Evolutionary conservation across 208 protist genomes (phyloP).

Genomic region (Trypanosoma platydactyli): DNA sequence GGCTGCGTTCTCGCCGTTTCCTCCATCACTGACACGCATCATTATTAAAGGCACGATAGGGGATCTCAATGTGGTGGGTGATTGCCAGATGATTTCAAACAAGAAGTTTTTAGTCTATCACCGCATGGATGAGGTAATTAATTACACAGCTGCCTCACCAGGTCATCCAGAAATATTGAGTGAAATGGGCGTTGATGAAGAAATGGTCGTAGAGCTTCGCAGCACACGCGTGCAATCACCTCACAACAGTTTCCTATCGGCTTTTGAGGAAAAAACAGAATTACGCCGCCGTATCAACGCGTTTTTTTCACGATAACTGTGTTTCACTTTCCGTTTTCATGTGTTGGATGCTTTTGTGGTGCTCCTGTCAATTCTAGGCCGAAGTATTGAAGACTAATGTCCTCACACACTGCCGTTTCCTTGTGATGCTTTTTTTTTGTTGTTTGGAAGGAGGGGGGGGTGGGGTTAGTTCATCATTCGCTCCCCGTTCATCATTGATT

Average conservation of each 20-base stretch:
- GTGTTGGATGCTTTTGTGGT: conserved; percentile 2
- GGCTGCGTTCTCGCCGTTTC: conserved; percentile 57
- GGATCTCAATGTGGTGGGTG: conserved; percentile 51
- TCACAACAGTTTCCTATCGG: conserved; percentile 32
- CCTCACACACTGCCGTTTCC: too few relatives aligned
- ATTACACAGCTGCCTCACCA: conserved; percentile 44
- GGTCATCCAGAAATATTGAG: conserved; percentile 23
- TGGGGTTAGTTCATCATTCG: too few relatives aligned
- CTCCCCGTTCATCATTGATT: too few relatives aligned
- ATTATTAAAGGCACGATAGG: conserved; percentile 49
- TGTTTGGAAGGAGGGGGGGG: too few relatives aligned
- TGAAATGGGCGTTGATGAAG: conserved; percentile 18
- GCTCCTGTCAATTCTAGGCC: too few relatives aligned
- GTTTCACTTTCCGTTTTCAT: neutral
- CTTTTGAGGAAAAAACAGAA: conserved; percentile 23
- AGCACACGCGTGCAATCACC: conserved; percentile 13
- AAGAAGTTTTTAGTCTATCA: conserved; percentile 71
- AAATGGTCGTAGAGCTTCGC: conserved; percentile 42
- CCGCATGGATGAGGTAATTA: conserved; percentile 70
- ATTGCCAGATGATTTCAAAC: conserved; percentile 43
- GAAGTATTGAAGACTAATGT: too few relatives aligned
- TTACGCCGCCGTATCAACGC: conserved; percentile 3
- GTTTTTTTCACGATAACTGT: conserved; percentile 8
- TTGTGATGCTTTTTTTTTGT: too few relatives aligned
- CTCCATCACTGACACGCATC: conserved; percentile 34